A percentile compares a stretch with the other conserved stretches of the same genome.
phyloP scores from a whole-genome alignment of 2,329 filamentous ascomycete species.

The Beauveria australis region DNA sequence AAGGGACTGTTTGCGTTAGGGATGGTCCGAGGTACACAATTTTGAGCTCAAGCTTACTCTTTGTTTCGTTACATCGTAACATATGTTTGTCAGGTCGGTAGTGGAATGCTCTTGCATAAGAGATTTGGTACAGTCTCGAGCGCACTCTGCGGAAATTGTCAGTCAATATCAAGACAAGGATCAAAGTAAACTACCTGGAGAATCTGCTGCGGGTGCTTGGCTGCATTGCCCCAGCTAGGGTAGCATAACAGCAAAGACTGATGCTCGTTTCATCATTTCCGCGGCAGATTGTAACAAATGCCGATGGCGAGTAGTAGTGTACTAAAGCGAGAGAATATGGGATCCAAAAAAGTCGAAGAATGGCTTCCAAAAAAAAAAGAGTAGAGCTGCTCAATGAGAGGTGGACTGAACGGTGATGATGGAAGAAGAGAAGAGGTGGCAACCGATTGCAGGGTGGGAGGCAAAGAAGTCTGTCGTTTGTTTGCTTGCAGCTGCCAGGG shows the following conservation, averaged over 20 bases:
- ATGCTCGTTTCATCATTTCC: conserved; percentile 9
- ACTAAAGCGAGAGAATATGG: conserved; percentile 17
- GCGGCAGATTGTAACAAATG: conserved; percentile 8
- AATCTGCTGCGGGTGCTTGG: conserved; percentile 2
- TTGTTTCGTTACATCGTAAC: conserved; percentile 17
- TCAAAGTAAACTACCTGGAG: not conserved
- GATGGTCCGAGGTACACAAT: too few species aligned
- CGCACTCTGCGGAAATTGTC: conserved; percentile 12
- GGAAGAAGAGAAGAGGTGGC: conserved; percentile 13
- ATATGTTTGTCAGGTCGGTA: conserved; percentile 14
- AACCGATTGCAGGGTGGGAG: not conserved
- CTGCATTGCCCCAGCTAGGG: conserved; percentile 9
- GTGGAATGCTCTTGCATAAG: conserved; percentile 14
- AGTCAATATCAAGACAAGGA: not conserved
- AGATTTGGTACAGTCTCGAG: conserved; percentile 15
- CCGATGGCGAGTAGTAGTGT: conserved; percentile 11
- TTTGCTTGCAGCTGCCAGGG: not conserved
- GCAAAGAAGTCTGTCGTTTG: not conserved
- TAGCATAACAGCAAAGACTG: not conserved
- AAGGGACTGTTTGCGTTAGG: conserved; percentile 17
- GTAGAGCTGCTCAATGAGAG: conserved; percentile 18
- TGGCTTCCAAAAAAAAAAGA: conserved; percentile 17
- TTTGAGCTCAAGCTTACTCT: conserved; percentile 15
- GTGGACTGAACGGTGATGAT: conserved; percentile 15
- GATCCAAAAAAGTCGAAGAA: conserved; percentile 26